These are phyloP conservation scores for Paecilomyces dactylethromorphus DNA, from an alignment of 2,329 filamentous ascomycete genomes.

Conservation along the genomic window DNA sequence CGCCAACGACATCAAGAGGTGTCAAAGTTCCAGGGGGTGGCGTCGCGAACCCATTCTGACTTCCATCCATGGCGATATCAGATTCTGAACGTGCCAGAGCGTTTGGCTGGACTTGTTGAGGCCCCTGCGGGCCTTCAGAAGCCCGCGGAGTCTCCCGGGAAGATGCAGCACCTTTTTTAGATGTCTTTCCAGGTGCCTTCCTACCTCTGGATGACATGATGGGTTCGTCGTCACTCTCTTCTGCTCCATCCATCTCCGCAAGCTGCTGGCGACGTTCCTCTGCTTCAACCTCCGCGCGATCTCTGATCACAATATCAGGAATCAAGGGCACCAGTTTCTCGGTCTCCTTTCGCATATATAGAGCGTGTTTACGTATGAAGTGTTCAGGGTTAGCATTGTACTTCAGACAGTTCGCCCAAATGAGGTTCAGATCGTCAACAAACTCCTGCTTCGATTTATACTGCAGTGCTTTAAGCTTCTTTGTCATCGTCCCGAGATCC, in stretches of 20 bases:
- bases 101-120: conserved; percentile 41
- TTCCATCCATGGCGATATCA: conserved; percentile 66
- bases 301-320: conserved; percentile 82
- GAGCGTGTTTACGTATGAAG: conserved; percentile 82
- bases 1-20: conserved; percentile 61
- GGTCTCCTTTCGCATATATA: conserved; percentile 94
- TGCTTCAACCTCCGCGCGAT: conserved; percentile 88
- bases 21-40: conserved; percentile 73
- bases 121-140: conserved; percentile 67
- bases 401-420: conserved; percentile 94
- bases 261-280: conserved; percentile 75
- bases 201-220: conserved; percentile 96
- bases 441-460: conserved; percentile 94
- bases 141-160: conserved; percentile 69
- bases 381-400: conserved; percentile 91
- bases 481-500: conserved; percentile 97
- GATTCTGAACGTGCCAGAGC: conserved; percentile 60
- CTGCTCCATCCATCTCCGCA: conserved; percentile 72
- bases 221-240: conserved; percentile 93
- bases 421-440: conserved; percentile 84
- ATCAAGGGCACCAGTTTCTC: conserved; percentile 95
- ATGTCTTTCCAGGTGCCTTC: conserved; percentile 74
- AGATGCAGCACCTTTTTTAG: conserved; percentile 57
- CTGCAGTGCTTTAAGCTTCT: conserved; percentile 76
- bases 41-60: conserved; percentile 76